Base-by-base conservation (phyloP, 305 asterid species). In the Ajuga reptans region DNA sequence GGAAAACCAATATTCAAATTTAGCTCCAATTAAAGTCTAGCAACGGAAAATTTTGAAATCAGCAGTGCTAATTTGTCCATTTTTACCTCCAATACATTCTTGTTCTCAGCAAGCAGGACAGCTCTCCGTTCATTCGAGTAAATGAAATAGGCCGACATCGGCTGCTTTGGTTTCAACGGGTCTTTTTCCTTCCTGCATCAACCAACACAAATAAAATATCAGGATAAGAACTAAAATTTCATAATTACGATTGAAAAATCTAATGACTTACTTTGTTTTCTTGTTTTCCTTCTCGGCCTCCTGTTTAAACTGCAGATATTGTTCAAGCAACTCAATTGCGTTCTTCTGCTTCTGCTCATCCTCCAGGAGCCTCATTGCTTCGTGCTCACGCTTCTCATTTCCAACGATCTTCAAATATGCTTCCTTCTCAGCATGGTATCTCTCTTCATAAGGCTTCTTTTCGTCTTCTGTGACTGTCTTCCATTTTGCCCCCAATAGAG, bases 281-380 rank as follows among this genome's bases (percentile, higher is more conserved):
- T 85, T 84, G 75, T 51, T 83, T 5, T 75, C 96, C 14, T 83
- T 85, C 75, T 80, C 87, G 5, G 91, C 78, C 69, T 84, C 96
- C 66, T 89, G 89, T 51, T 80, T 80, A 52, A 83, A 92, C 77
- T 81, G 93, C 51, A 90, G 87, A 45, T 92, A 90, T 54, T 92
- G 95, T 31, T 92, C 95, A 49, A 89, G 92, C 86, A 92, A 78
- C 51, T 86, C 96, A 80, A 89, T 84, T 3, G 98, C 98, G 6
- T 87, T 85, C 79, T 86, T 92, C 69, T 87, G 95, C 54, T 85
- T 92, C 72, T 89, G 96, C 72, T 89, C 98, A 9, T 89, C 98
- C 65, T 92, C 98, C 34, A 89, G 69, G 2, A 92, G 92, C 80
- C 54, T 85, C 91, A 92, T 83, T 0, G 96, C 96, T 74, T 89